Evolutionary conservation across 257 asterid genomes (phyloP).

Genomic region (Scutellaria baicalensis): DNA sequence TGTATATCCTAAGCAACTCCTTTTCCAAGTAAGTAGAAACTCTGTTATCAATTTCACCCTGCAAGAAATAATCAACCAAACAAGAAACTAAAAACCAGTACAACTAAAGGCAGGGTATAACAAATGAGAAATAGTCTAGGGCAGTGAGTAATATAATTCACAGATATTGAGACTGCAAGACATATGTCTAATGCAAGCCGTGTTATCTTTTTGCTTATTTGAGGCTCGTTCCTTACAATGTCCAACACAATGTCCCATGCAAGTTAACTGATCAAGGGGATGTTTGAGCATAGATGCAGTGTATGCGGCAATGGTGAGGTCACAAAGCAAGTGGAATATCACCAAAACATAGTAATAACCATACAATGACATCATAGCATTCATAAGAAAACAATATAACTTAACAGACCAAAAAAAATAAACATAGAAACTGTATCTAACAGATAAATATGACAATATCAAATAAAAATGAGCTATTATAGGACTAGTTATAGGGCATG

Average conservation of each 20-base stretch:
- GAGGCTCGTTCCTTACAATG: too few species aligned
- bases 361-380: neutral
- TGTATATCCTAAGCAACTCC: conserved; percentile 64
- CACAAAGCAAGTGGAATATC: too few species aligned
- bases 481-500: neutral
- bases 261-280: too few species aligned
- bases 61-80: conserved; percentile 23
- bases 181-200: neutral
- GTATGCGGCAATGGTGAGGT: too few species aligned
- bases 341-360: too few species aligned
- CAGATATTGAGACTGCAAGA: neutral
- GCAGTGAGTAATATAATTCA: neutral
- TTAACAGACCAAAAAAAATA: neutral
- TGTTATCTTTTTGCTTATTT: too few species aligned
- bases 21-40: conserved; percentile 51
- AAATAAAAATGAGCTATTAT: neutral
- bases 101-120: neutral
- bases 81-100: conserved; percentile 1
- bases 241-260: too few species aligned
- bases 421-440: neutral
- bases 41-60: conserved; percentile 59
- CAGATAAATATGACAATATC: neutral
- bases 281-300: too few species aligned
- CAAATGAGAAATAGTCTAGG: neutral
- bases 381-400: neutral